Evolutionary conservation across 2,329 filamentous ascomycete genomes (phyloP), one percentile per base, ranked within the genome.

Genomic region (Rutstroemia sp.): DNA sequence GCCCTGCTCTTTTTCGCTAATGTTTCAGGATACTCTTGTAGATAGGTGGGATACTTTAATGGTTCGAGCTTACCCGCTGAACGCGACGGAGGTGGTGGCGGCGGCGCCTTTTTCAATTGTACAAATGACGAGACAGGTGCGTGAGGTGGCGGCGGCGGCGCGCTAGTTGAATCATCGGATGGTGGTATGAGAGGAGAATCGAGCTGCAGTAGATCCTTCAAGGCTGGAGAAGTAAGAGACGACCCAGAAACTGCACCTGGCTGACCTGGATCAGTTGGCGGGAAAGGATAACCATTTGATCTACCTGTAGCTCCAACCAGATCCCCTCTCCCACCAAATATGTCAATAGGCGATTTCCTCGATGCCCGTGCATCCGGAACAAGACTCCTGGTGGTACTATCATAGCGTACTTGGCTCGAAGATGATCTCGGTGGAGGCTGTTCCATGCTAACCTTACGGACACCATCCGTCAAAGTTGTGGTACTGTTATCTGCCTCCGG

Each of bases 41-140:
- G 57, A 54, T 70, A 71, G 2, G 65, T 66, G 9, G 69, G 69
- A 58, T 71, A 71, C 25, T 67, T 65, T 12, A 69, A 58, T 14
- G 74, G 72, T 48, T 75, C 72, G 10, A 74, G 68, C 54, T 68
- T 69, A 66, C 57, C 38, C 17, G 62, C 47, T 30, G 56, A 50
- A 47, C 46, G 60, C 25, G 59, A 50, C 55, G 62, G 64, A 25
- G 63, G 64, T 23, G 66, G 65, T 16, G 62, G 61, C 49, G 71
- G 59, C 19, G 65, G 59, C 48, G 44, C 65, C 30, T 57, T 65
- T 27, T 54, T 57, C 5, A 55, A 42, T 17, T 50, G 46, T 25
- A 47, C 17, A 12, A 50, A 55, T 17, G 14, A 10, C n/a, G 53
- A 9, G 30, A 27, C 17, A 3, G 38, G 42, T 16, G 17, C 10